phyloP scores from a whole-genome alignment of 148 eudicot genomes.

The Dysphania ambrosioides region DNA sequence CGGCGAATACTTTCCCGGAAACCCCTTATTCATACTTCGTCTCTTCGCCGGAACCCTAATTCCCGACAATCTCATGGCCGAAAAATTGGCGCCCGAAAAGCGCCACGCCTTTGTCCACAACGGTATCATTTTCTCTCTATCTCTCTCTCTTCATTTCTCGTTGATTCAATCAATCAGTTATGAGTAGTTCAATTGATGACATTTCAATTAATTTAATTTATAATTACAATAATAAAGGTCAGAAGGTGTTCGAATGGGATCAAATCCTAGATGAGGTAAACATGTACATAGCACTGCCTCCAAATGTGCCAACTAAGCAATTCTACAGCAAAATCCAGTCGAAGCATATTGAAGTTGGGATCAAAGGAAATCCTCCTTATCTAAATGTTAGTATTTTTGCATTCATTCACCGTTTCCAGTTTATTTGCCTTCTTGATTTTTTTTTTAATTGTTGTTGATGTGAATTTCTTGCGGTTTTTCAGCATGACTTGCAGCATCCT shows the following conservation, averaged over 20 bases:
- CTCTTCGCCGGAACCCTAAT: conserved; percentile 17
- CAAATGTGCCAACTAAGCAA: conserved; percentile 61
- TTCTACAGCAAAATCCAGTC: conserved; percentile 73
- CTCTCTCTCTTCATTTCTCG: neutral
- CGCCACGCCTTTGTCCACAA: conserved; percentile 76
- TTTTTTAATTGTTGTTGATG: conserved; percentile 9
- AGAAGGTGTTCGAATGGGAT: conserved; percentile 95
- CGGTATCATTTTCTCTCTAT: conserved; percentile 38
- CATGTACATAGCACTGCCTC: conserved; percentile 74
- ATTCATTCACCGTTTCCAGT: neutral
- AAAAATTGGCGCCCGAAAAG: conserved; percentile 81
- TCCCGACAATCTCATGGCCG: conserved; percentile 44
- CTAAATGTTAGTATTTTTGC: conserved; percentile 48
- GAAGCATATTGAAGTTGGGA: conserved; percentile 85
- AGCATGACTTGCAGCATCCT: conserved; percentile 46
- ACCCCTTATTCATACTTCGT: neutral
- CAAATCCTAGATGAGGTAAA: conserved; percentile 94
- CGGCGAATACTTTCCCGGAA: neutral
- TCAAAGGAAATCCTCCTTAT: conserved; percentile 89
- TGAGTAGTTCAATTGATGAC: conserved; percentile 4
- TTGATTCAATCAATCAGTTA: neutral
- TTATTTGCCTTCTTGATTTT: neutral
- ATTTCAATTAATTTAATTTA: neutral
- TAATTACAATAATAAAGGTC: conserved; percentile 43
- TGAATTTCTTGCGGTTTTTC: conserved; percentile 13